Base-by-base conservation (phyloP, 202 grass and related monocot genomes). In the Schoenoplectus triqueter region DNA sequence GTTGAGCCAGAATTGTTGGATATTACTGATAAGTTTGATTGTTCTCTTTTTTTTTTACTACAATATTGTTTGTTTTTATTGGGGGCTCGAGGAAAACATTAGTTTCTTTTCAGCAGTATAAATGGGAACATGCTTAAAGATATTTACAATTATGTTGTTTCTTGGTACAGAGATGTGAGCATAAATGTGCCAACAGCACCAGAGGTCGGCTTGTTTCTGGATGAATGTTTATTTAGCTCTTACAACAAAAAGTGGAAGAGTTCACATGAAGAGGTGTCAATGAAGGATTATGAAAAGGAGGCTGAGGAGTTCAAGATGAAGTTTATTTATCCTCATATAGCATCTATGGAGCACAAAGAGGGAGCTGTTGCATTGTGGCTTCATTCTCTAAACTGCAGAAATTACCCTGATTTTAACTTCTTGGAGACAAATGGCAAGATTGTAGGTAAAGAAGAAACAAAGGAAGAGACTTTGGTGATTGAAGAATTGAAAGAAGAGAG, bases 141-240 rank as follows among this genome's bases (percentile, higher is more conserved):
- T 72, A 11, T 73, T 60, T 55, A 49, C 15, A 61, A 59, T 13
- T 83, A 7, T 66, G 13, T 19, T 87, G 66, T 86, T 66, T 66
- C 84, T 10, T 91, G 67, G 87, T 92, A 59, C 90, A 98, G 91
- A 91, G 91, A 95, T 85, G 70, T 95, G 45, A 98, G 59, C 19
- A 92, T 95, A 69, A 98, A 98, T 76, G 92, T 98, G 82, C 95
- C 95, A 64, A 95, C 91, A 5, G 95, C 95, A 57, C 95, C 95
- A 22, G 93, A 98, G 84, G 95, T 95, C 52, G 95, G 91, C 11
- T 66, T 98, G 59, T 92, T 90, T 86, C 86, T 95, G 6, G 93
- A 95, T 63, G 93, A 98, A 88, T 95, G 93, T 63, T 83, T 94
- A 62, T 94, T 98, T 84, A 92, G 75, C 81, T 95, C 91, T 17